phyloP scores from a whole-genome alignment of 768 basidiomycete species.

The Psilocybe cyanescens region DNA sequence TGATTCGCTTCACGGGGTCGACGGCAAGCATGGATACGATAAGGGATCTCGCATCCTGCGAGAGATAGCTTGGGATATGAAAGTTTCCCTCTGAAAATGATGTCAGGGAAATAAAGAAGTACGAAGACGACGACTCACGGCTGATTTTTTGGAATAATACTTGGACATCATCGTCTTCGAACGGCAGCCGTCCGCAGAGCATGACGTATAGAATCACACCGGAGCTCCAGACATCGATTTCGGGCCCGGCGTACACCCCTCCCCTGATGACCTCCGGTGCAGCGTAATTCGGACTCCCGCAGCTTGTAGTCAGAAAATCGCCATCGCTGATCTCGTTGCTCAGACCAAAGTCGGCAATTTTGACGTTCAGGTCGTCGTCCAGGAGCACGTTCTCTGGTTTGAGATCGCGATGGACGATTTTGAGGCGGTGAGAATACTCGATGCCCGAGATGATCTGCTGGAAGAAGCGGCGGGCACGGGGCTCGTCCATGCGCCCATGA shows the following conservation, averaged over 20 bases:
- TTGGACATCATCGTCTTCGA: constrained; percentile 97
- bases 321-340: constrained; percentile 97
- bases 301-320: constrained; percentile 95
- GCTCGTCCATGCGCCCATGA: constrained; percentile 90
- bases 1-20: constrained; percentile 94
- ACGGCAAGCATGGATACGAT: constrained; percentile 91
- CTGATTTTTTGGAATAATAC: constrained; percentile 93
- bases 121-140: constrained; percentile 47
- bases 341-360: constrained; percentile 99
- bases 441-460: constrained; percentile 98
- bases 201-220: constrained; percentile 99
- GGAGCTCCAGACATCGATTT: constrained; percentile 98
- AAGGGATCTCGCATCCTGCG: constrained; percentile 75
- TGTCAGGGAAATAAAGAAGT: constrained; percentile 9
- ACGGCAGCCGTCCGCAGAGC: constrained; percentile 93
- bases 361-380: constrained; percentile 86
- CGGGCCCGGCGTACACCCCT: constrained; percentile 93
- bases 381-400: constrained; percentile 96
- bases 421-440: constrained; percentile 94
- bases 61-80: constrained; percentile 82
- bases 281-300: constrained; percentile 98
- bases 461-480: constrained; percentile 90
- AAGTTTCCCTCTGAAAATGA: constrained; percentile 76
- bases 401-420: constrained; percentile 97
- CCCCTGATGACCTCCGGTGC: constrained; percentile 98